These are phyloP conservation scores for Neurospora sp. DNA, from an alignment of 495 filamentous ascomycete species.

Conservation along the genomic window DNA sequence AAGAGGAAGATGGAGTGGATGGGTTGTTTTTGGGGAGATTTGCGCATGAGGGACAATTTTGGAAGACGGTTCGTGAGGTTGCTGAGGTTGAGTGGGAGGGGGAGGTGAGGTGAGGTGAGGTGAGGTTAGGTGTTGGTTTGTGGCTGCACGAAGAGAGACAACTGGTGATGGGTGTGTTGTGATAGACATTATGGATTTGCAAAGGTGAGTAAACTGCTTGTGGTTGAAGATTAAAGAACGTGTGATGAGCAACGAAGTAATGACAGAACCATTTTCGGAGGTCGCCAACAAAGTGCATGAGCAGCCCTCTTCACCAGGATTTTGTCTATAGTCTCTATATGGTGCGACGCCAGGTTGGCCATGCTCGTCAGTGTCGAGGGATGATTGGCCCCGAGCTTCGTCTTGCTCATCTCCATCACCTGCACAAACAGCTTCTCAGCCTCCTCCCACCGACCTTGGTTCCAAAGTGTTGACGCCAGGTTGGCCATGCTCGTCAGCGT, in stretches of 20 bases:
- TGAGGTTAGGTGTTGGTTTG: too few relatives aligned
- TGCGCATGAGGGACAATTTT: conserved; percentile 63
- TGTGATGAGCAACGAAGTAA: neutral
- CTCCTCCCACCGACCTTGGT: too few relatives aligned
- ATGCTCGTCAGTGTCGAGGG: too few relatives aligned
- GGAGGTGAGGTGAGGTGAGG: neutral
- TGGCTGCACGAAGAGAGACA: neutral
- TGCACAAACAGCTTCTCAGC: too few relatives aligned
- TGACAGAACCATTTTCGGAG: neutral
- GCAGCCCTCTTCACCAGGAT: neutral
- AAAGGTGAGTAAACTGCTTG: neutral
- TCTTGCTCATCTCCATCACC: neutral
- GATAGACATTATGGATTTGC: neutral
- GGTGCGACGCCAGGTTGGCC: too few relatives aligned
- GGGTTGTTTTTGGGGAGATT: conserved; percentile 77
- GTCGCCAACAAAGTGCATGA: neutral
- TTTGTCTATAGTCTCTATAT: neutral
- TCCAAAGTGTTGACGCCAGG: too few relatives aligned
- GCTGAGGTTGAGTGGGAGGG: conserved; percentile 14
- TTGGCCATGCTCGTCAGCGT: neutral
- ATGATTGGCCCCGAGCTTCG: conserved; percentile 11
- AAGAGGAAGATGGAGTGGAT: conserved; percentile 50
- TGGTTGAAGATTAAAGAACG: neutral
- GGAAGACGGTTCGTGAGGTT: conserved; percentile 60
- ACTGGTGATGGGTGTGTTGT: neutral